A percentile compares a stretch with the other conserved stretches of the same genome.
These are phyloP conservation scores for Clitocybe nebularis DNA, from an alignment of 1,284 basidiomycete genomes.

Conservation along the genomic window DNA sequence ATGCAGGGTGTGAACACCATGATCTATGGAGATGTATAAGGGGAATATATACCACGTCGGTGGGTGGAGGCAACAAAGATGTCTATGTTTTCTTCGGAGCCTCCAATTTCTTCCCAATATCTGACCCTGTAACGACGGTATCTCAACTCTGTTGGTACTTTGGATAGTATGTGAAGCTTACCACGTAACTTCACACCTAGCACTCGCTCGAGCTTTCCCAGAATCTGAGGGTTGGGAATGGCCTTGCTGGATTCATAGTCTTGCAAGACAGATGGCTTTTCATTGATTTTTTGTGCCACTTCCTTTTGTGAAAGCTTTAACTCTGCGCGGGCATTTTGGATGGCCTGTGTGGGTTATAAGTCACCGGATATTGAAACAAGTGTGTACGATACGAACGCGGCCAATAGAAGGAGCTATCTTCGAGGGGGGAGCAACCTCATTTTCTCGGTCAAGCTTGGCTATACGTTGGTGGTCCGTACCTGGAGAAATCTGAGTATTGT, in stretches of 20 bases:
- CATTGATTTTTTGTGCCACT: constrained; percentile 88
- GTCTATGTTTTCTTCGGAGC: constrained; percentile 64
- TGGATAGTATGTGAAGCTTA: constrained; percentile 24
- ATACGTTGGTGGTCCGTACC: constrained; percentile 92
- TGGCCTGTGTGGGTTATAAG: constrained; percentile 50
- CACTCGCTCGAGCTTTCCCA: constrained; percentile 88
- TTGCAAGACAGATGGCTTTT: constrained; percentile 83
- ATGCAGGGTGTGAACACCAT: too few relatives aligned
- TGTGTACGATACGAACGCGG: constrained; percentile 48
- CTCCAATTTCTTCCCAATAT: constrained; percentile 82
- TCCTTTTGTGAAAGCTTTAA: constrained; percentile 89
- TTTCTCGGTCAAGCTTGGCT: constrained; percentile 91
- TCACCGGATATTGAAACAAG: constrained; percentile 5
- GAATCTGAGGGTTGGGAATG: constrained; percentile 85
- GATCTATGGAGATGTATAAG: too few relatives aligned
- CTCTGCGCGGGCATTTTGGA: constrained; percentile 79
- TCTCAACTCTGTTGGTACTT: constrained; percentile 8
- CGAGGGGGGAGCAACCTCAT: constrained; percentile 92
- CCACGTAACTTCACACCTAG: constrained; percentile 93
- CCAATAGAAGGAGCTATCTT: constrained; percentile 82
- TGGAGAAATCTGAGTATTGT: constrained; percentile 23
- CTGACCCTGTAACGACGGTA: constrained; percentile 42
- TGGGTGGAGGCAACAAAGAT: constrained; percentile 16
- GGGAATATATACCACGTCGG: constrained; percentile 10
- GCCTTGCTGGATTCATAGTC: constrained; percentile 92